A percentile compares a stretch with the other conserved stretches of the same genome.
Conservation (phyloP, 257 asterid species). For the Capsicum rhomboideum region DNA sequence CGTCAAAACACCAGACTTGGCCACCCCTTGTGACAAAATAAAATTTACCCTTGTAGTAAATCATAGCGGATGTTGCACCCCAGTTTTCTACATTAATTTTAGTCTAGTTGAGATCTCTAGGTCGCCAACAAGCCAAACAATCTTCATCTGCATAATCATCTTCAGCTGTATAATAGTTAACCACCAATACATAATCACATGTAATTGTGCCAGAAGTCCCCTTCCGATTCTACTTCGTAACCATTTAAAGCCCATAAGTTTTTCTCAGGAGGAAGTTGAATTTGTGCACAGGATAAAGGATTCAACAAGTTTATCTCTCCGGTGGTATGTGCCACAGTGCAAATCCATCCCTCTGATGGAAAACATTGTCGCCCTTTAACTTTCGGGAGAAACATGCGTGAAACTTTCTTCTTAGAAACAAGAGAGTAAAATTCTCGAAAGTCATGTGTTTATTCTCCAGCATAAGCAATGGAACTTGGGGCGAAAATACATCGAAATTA, state of each 20-base stretch:
- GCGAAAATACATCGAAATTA: neutral
- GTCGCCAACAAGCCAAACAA: neutral
- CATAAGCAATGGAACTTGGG: neutral
- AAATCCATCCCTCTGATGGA: neutral
- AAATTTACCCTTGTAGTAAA: neutral
- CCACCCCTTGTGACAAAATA: neutral
- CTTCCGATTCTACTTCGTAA: neutral
- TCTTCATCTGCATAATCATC: too few species aligned
- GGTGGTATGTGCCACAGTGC: neutral
- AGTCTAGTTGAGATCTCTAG: neutral
- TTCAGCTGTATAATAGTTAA: too few species aligned
- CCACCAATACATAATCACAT: neutral
- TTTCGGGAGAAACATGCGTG: too few species aligned
- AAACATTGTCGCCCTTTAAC: neutral
- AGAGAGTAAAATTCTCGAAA: too few species aligned
- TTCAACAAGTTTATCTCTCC: neutral
- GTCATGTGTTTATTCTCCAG: neutral
- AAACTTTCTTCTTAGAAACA: too few species aligned
- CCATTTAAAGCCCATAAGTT: neutral
- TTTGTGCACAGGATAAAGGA: neutral
- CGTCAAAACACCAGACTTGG: neutral
- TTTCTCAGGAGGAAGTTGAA: neutral
- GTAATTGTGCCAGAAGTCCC: neutral
- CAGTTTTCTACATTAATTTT: too few species aligned
- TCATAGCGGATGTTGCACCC: neutral